These are phyloP conservation scores for Medicago ruthenica DNA, from an alignment of 306 rosid species.

Conservation along the genomic window DNA sequence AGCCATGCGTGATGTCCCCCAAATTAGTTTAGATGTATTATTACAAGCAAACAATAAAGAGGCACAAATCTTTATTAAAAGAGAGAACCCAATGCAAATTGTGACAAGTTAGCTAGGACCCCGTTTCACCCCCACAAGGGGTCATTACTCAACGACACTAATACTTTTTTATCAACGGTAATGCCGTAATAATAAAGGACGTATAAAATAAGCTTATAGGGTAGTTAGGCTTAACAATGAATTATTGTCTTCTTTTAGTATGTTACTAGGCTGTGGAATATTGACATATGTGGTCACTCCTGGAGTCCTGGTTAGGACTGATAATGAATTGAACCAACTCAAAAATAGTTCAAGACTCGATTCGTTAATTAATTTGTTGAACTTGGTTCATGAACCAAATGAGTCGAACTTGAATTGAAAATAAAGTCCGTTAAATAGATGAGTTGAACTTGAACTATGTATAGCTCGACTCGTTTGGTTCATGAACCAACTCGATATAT, in stretches of 20 bases:
- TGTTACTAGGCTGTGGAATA: background rate
- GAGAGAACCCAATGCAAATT: background rate
- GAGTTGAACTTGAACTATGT: too few relatives aligned
- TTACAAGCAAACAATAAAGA: conserved; percentile 16
- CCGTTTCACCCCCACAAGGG: conserved; percentile 14
- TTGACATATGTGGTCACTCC: background rate
- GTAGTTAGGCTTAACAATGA: background rate
- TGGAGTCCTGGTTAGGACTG: too few relatives aligned
- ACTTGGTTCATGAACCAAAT: too few relatives aligned
- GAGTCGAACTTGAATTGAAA: too few relatives aligned
- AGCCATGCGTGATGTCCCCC: conserved; percentile 41
- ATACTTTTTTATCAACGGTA: conserved; percentile 4
- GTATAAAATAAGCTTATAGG: background rate
- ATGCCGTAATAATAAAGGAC: conserved; percentile 12
- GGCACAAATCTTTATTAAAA: conserved; percentile 22
- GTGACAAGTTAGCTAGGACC: conserved; percentile 15
- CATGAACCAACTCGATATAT: too few relatives aligned
- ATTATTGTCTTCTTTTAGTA: conserved; percentile 1
- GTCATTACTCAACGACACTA: conserved; percentile 23
- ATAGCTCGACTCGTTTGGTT: too few relatives aligned
- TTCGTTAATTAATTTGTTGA: too few relatives aligned
- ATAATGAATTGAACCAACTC: too few relatives aligned
- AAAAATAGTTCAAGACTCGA: too few relatives aligned
- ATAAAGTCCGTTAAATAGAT: too few relatives aligned
- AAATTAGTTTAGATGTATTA: background rate